Conservation (phyloP, 176 grass and related monocot species). For the Poa pratensis region DNA sequence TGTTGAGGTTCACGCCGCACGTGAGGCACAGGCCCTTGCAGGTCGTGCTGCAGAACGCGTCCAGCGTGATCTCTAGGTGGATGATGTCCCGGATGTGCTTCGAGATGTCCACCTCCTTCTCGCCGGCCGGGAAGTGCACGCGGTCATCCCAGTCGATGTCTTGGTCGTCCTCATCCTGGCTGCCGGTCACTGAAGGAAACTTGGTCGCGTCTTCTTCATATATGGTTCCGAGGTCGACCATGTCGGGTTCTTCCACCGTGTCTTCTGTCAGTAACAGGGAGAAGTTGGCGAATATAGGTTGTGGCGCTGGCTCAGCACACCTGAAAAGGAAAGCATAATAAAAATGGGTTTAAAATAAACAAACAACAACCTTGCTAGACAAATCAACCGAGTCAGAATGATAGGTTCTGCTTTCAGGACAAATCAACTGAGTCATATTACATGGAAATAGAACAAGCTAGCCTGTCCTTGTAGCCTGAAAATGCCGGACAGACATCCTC, state of each 20-base stretch:
- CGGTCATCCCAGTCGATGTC: constrained; percentile 80
- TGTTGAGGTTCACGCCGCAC: constrained; percentile 18
- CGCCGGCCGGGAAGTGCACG: constrained; percentile 63
- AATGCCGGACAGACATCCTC: neutral
- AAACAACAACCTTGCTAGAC: constrained; percentile 4
- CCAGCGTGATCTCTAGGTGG: constrained; percentile 61
- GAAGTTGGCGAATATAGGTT: constrained; percentile 78
- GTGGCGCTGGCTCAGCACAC: constrained; percentile 62
- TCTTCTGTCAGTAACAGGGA: constrained; percentile 70
- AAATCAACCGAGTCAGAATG: no score
- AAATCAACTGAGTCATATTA: no score
- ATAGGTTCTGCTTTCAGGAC: neutral
- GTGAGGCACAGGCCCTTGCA: constrained; percentile 71
- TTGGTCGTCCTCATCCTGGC: constrained; percentile 46
- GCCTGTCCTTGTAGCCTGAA: neutral
- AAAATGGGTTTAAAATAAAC: neutral
- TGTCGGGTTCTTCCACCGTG: constrained; percentile 65
- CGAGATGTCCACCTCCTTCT: constrained; percentile 81
- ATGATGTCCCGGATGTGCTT: constrained; percentile 80
- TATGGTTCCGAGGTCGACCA: constrained; percentile 50
- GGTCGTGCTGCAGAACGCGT: constrained; percentile 61
- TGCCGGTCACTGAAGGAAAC: constrained; percentile 4
- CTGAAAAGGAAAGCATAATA: constrained; percentile 43
- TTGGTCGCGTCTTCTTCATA: constrained; percentile 52
- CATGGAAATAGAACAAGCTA: neutral